Evolutionary conservation across 1,139 yeast genomes (phyloP).

Genomic region (Pichia sp.): DNA sequence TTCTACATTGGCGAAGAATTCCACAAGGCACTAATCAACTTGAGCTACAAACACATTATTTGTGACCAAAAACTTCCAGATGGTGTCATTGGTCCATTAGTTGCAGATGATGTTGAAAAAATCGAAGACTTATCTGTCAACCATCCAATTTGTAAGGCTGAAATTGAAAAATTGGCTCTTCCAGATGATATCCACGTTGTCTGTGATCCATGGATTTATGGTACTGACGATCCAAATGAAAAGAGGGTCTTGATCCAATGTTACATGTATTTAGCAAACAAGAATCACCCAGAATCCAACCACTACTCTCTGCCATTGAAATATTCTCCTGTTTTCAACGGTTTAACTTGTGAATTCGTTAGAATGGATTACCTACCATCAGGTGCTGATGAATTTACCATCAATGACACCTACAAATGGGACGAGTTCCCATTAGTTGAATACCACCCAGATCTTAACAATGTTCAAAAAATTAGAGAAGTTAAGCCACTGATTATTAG

Average conservation of each 20-base stretch:
- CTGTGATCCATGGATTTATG: slow-evolving; percentile 86
- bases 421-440: slow-evolving; percentile 54
- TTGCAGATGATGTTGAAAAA: slow-evolving; percentile 57
- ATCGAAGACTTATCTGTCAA: slow-evolving; percentile 43
- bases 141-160: slow-evolving; percentile 56
- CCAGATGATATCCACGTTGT: slow-evolving; percentile 48
- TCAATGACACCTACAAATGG: slow-evolving; percentile 53
- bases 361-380: slow-evolving; percentile 76
- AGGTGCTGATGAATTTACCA: slow-evolving; percentile 48
- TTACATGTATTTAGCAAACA: slow-evolving; percentile 69
- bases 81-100: slow-evolving; percentile 67
- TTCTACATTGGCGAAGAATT: slow-evolving; percentile 56
- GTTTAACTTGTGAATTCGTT: slow-evolving; percentile 52
- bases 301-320: slow-evolving; percentile 80
- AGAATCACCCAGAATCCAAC: slow-evolving; percentile 70
- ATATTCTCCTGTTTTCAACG: slow-evolving; percentile 75
- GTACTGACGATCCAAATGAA: slow-evolving; percentile 60
- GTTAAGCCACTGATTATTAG: slow-evolving; percentile 68
- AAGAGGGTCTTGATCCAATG: slow-evolving; percentile 60
- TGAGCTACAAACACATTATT: slow-evolving; percentile 54
- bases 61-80: slow-evolving; percentile 48
- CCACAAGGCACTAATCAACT: slow-evolving; percentile 69
- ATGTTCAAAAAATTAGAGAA: slow-evolving; percentile 44
- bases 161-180: slow-evolving; percentile 54
- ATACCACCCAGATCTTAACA: slow-evolving; percentile 68